phyloP scores from a whole-genome alignment of 352 stramenopile species.

The Pythium rishiriense region DNA sequence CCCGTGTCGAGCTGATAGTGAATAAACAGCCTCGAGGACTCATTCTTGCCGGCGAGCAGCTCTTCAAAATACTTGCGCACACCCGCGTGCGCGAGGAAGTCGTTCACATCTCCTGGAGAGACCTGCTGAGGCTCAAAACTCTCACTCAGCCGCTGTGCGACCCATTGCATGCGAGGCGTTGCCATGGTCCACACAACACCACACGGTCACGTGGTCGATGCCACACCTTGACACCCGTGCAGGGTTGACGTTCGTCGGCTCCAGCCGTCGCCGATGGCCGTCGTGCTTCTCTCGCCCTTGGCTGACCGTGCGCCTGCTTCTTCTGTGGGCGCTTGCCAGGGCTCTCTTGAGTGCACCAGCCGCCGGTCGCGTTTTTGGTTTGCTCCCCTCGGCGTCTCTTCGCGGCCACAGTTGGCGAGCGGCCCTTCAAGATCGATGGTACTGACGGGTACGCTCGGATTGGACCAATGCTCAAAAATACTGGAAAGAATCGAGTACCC shows the following conservation, averaged over 20 bases:
- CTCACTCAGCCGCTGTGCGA: constrained; percentile 72
- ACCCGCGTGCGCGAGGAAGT: constrained; percentile 53
- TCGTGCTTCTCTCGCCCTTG: not conserved
- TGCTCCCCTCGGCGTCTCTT: constrained; percentile 17
- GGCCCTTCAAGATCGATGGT: constrained; percentile 22
- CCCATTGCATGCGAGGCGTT: constrained; percentile 83
- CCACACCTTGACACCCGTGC: not conserved
- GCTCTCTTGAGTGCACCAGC: not conserved
- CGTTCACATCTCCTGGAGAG: constrained; percentile 46
- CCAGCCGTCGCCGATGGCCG: not conserved
- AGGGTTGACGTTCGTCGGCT: not conserved
- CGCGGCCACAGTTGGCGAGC: not conserved
- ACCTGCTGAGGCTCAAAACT: constrained; percentile 71
- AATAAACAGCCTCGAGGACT: constrained; percentile 76
- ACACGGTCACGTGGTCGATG: no score
- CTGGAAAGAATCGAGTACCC: not conserved
- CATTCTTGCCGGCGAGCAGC: constrained; percentile 59
- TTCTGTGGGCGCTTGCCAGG: constrained; percentile 15
- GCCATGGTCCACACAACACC: constrained; percentile 39
- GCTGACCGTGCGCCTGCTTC: constrained; percentile 11
- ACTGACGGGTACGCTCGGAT: constrained; percentile 7
- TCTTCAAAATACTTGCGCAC: constrained; percentile 80
- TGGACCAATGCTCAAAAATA: not conserved
- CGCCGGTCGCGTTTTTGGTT: not conserved
- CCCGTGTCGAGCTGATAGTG: constrained; percentile 49